Conservation (phyloP, 1,139 yeast species). For the Suhomyces panamericanus region DNA sequence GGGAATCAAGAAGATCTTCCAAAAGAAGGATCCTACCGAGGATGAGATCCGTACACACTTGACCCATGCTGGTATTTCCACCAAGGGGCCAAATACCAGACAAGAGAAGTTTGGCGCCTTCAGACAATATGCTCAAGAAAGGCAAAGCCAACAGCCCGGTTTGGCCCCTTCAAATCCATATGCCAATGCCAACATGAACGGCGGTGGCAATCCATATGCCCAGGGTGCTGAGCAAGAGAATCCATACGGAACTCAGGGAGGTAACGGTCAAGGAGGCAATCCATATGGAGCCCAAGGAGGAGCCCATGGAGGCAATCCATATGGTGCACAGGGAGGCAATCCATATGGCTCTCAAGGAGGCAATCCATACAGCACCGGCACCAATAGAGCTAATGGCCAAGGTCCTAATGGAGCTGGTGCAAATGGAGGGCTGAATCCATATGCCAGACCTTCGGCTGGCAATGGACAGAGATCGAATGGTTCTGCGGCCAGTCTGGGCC, state of each 20-base stretch:
- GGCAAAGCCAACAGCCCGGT: conserved; percentile 41
- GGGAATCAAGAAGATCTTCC: conserved; percentile 57
- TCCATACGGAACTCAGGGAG: conserved; percentile 11
- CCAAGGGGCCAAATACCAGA: conserved; percentile 39
- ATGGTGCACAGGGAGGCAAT: too few species aligned
- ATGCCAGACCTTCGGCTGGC: background rate
- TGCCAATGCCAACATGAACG: conserved; percentile 26
- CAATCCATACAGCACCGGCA: too few species aligned
- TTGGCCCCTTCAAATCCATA: conserved; percentile 50
- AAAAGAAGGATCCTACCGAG: conserved; percentile 61
- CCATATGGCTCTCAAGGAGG: too few species aligned
- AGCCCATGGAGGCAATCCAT: background rate
- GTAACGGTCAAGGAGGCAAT: conserved; percentile 15
- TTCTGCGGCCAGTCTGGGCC: background rate
- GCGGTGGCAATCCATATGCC: conserved; percentile 9
- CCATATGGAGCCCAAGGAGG: conserved; percentile 11
- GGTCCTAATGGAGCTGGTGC: background rate
- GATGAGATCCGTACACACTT: conserved; percentile 53
- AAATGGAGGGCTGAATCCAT: background rate
- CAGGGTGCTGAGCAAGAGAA: conserved; percentile 5
- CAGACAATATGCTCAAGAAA: conserved; percentile 56
- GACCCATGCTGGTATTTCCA: conserved; percentile 53
- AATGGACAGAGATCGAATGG: background rate
- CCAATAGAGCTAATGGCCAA: too few species aligned
- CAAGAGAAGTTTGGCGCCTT: conserved; percentile 68